Evolutionary conservation across 495 filamentous ascomycete genomes (phyloP).

Genomic region (Echria macrotheca): DNA sequence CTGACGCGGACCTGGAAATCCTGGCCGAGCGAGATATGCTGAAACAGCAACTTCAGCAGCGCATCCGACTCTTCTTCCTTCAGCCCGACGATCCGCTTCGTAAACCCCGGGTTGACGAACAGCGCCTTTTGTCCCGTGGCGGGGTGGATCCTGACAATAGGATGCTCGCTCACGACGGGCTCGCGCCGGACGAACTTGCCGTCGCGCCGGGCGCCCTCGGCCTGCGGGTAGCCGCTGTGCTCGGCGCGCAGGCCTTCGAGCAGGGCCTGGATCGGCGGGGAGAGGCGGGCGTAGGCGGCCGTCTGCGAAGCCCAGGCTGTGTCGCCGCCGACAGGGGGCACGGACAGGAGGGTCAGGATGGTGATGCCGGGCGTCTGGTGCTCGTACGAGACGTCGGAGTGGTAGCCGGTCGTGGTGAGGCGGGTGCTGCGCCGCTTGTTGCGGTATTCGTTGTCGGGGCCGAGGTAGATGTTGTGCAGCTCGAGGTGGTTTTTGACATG

Average conservation of each 20-base stretch:
- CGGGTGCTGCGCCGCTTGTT: conserved; percentile 39
- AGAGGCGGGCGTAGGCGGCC: conserved; percentile 66
- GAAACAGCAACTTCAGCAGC: conserved; percentile 60
- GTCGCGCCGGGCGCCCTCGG: conserved; percentile 53
- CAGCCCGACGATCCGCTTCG: conserved; percentile 68
- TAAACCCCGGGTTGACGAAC: conserved; percentile 77
- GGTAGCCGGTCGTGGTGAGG: conserved; percentile 40
- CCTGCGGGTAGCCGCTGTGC: conserved; percentile 68
- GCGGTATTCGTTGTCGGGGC: conserved; percentile 41
- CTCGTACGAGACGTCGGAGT: conserved; percentile 61
- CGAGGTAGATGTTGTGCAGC: conserved; percentile 45
- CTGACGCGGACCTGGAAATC: conserved; percentile 67
- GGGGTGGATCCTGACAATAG: conserved; percentile 66
- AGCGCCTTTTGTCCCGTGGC: conserved; percentile 76
- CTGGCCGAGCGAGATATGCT: conserved; percentile 45
- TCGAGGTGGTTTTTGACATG: conserved; percentile 40
- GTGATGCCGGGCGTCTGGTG: conserved; percentile 75
- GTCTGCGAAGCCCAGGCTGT: conserved; percentile 72
- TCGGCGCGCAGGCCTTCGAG: conserved; percentile 66
- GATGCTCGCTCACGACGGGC: conserved; percentile 61
- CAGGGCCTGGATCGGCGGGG: conserved; percentile 61
- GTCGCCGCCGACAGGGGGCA: conserved; percentile 69
- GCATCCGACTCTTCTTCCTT: conserved; percentile 65
- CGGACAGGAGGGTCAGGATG: conserved; percentile 61
- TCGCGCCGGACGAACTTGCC: conserved; percentile 63